Conservation (phyloP, 2,329 filamentous ascomycete genomes). For the Pyricularia pennisetigena region DNA sequence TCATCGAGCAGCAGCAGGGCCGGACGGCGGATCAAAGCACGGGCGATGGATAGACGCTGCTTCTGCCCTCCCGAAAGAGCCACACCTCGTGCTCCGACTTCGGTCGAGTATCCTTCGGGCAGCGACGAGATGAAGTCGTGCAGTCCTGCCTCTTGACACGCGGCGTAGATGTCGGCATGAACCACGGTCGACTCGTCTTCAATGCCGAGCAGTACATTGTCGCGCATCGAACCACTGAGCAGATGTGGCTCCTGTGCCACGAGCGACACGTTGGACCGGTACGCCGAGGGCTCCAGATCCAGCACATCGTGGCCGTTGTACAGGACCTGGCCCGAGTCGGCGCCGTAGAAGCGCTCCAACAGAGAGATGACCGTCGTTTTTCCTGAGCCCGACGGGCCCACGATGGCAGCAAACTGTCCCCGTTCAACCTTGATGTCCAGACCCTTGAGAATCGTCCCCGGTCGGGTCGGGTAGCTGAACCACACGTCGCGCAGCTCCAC, state of each 20-base stretch:
- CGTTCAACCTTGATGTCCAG: not conserved
- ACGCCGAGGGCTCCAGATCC: slow-evolving; percentile 26
- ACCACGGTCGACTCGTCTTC: slow-evolving; percentile 25
- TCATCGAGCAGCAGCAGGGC: slow-evolving; percentile 59
- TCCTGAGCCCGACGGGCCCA: slow-evolving; percentile 47
- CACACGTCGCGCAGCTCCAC: slow-evolving; percentile 42
- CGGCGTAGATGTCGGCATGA: slow-evolving; percentile 39
- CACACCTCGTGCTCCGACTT: not conserved
- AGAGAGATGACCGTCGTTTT: slow-evolving; percentile 39
- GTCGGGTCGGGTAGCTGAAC: slow-evolving; percentile 46
- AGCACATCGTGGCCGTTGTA: slow-evolving; percentile 38
- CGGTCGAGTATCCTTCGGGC: slow-evolving; percentile 24
- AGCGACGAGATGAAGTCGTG: slow-evolving; percentile 61
- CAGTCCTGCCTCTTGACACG: slow-evolving; percentile 53
- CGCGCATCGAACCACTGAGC: slow-evolving; percentile 58
- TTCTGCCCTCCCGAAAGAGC: slow-evolving; percentile 53
- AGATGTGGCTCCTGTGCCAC: slow-evolving; percentile 55
- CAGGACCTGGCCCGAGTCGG: slow-evolving; percentile 33
- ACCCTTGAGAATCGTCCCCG: slow-evolving; percentile 28
- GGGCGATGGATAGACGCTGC: slow-evolving; percentile 55
- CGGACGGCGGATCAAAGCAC: slow-evolving; percentile 51
- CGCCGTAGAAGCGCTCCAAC: slow-evolving; percentile 47
- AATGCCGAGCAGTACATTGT: slow-evolving; percentile 56
- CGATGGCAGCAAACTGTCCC: slow-evolving; percentile 40
- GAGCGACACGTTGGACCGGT: slow-evolving; percentile 5